Conservation (phyloP, 208 protist species). For the Lotmaria passim region DNA sequence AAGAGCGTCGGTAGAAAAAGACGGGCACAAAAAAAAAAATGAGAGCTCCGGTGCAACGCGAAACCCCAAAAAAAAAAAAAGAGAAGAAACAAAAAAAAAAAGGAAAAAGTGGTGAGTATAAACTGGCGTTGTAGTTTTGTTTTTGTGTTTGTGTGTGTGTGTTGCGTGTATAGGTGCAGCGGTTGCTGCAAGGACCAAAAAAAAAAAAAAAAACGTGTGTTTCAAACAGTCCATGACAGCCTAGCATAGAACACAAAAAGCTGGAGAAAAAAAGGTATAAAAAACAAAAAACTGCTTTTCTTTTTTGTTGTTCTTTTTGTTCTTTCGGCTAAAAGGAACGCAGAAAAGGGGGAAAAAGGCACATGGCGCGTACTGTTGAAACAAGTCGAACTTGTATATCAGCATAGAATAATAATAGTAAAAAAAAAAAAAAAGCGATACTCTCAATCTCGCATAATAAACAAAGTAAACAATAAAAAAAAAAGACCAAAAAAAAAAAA, state of each 20-base stretch:
- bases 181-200: constrained; percentile 1
- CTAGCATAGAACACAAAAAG: too few relatives aligned
- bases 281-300: too few relatives aligned
- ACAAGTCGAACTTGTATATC: neutral
- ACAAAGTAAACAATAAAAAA: too few relatives aligned
- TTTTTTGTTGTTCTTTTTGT: too few relatives aligned
- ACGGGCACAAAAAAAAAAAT: too few relatives aligned
- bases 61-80: too few relatives aligned
- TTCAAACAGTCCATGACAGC: too few relatives aligned
- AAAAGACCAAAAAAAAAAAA: too few relatives aligned
- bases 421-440: neutral
- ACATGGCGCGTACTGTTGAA: neutral
- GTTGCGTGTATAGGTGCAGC: neutral
- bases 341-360: constrained; percentile 21
- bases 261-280: constrained; percentile 13
- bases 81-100: constrained; percentile 11
- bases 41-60: too few relatives aligned
- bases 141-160: neutral
- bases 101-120: neutral
- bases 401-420: neutral
- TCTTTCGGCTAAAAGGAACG: neutral
- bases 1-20: too few relatives aligned
- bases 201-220: constrained; percentile 24
- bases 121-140: too few relatives aligned
- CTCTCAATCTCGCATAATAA: too few relatives aligned